Evolutionary conservation across 352 stramenopile genomes (phyloP).

Genomic region (Phytophthora multivora): DNA sequence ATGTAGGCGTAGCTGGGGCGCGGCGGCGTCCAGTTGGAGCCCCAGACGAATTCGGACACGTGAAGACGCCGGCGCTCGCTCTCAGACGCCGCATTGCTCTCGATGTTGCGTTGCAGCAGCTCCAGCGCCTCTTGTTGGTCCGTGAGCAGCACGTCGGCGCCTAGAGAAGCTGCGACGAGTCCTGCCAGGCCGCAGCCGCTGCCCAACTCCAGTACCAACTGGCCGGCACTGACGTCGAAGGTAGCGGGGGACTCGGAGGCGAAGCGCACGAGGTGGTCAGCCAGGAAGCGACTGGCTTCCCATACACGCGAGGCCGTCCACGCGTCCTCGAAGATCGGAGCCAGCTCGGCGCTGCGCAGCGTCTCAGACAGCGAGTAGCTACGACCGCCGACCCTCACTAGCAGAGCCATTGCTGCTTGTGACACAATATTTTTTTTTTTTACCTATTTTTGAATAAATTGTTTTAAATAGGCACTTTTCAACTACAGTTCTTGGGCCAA

Average conservation of each 20-base stretch:
- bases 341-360: constrained; percentile 67
- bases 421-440: too few relatives aligned
- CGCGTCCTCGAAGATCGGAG: constrained; percentile 81
- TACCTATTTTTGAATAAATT: too few relatives aligned
- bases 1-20: constrained; percentile 60
- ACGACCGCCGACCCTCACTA: constrained; percentile 52
- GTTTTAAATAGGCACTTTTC: too few relatives aligned
- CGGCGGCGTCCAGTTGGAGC: constrained; percentile 34
- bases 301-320: constrained; percentile 85
- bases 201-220: constrained; percentile 74
- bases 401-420: constrained; percentile 16
- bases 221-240: constrained; percentile 27
- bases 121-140: constrained; percentile 74
- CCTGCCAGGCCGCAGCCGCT: constrained; percentile 80
- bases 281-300: constrained; percentile 72
- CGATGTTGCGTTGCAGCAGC: constrained; percentile 64
- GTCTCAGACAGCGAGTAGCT: constrained; percentile 79
- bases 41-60: constrained; percentile 72
- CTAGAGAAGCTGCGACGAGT: constrained; percentile 64
- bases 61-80: constrained; percentile 43
- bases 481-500: too few relatives aligned
- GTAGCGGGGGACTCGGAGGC: constrained; percentile 11
- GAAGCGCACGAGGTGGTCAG: constrained; percentile 59
- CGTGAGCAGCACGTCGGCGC: constrained; percentile 72
- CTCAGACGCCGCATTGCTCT: constrained; percentile 47